Percentiles rank a stretch among this genome's conserved stretches.
Evolutionary conservation across 306 rosid species (phyloP).

Genomic region (Lupinus albus): DNA sequence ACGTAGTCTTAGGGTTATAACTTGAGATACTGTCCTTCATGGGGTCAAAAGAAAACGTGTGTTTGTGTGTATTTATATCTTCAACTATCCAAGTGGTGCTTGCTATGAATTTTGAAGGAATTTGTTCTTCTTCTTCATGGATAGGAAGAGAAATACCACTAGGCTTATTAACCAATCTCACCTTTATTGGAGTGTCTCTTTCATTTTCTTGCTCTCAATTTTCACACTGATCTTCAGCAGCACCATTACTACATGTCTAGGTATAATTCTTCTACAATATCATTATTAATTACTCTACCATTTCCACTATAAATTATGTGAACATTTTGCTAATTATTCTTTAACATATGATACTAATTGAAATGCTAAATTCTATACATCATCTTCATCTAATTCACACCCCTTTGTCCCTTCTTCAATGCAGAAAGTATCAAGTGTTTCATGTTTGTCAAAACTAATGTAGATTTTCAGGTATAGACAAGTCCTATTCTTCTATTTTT

Average conservation of each 20-base stretch:
- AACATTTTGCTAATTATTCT: constrained; percentile 1
- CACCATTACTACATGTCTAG: constrained; percentile 42
- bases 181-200: constrained; percentile 33
- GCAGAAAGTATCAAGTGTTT: constrained; percentile 54
- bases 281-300: background rate
- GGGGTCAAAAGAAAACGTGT: constrained; percentile 32
- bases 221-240: constrained; percentile 49
- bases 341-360: background rate
- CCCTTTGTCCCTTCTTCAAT: background rate
- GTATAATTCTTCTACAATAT: constrained; percentile 42
- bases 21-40: constrained; percentile 41
- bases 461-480: constrained; percentile 57
- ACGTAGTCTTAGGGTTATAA: too few relatives aligned
- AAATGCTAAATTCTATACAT: constrained; percentile 14
- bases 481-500: background rate
- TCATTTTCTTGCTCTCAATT: constrained; percentile 50
- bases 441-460: constrained; percentile 44
- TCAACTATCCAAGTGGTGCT: constrained; percentile 5
- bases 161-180: constrained; percentile 40
- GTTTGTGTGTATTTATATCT: constrained; percentile 36
- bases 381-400: constrained; percentile 25
- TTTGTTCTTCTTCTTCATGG: constrained; percentile 58
- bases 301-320: background rate
- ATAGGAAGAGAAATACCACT: constrained; percentile 56
- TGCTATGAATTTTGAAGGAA: constrained; percentile 19